Base-by-base conservation (phyloP, 2,329 filamentous ascomycete species). In the Bertia moriformis region DNA sequence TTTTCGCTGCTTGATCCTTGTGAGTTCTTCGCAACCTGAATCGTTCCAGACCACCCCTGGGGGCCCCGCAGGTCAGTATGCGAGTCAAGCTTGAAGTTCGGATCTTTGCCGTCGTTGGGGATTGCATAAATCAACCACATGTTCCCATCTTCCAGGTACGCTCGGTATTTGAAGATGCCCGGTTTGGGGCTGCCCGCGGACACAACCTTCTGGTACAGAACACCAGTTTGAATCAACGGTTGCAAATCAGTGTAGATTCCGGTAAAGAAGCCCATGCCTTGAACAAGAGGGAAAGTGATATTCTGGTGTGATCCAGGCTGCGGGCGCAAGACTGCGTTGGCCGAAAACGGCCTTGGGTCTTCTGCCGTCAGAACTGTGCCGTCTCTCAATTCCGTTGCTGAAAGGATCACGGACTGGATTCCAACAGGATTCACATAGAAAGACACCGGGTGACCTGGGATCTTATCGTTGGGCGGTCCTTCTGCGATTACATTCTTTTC, bases 201-300 rank as follows among this genome's bases (percentile, higher is more conserved):
- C 2, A 60, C 60, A 14, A 78, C 49, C 13, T 61, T 61, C 7
- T 58, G 51, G 52, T 76, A 76, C n/a, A 71, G 68, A 4, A 73
- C 60, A 3, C 62, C 63, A 32, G 64, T 70, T 44, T 78, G 66
- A 19, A 80, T 59, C 3, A 63, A 48, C 1, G 74, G 74, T 30
- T 69, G 67, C 2, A 71, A 54, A 38, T 63, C 60, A 18, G 55
- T 57, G 51, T 78, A 79, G 5, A 69, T 49, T 12, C 58, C 73
- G 14, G 74, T 78, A 14, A 76, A 58, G 45, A 71, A 77, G 2
- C 63, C 67, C 70, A 77, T 76, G 4, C 75, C 75, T 46, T 79
- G 74, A 1, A 78, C 62, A 4, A 77, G 49, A 0, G 74, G 73
- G 41, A 76, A 69, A 0, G 64, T 70, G 30, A 79, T 63, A 10